These are phyloP conservation scores for Diaporthe humulicola DNA, from an alignment of 2,329 filamentous ascomycete species.

Conservation along the genomic window DNA sequence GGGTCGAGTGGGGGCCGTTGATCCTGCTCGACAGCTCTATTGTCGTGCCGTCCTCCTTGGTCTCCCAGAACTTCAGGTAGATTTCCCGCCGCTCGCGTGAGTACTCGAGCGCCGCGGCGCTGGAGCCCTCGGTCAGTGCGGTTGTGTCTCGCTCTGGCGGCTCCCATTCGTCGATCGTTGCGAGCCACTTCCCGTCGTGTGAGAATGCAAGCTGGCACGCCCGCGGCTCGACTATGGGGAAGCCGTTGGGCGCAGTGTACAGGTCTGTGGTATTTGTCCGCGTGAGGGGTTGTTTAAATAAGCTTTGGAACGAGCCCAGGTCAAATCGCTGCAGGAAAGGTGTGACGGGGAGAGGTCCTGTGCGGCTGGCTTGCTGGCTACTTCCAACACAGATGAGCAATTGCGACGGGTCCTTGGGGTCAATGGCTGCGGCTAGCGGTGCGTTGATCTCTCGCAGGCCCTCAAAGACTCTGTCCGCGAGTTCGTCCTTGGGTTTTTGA, in stretches of 20 bases:
- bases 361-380: constrained; percentile 68
- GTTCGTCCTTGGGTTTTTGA: constrained; percentile 63
- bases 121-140: constrained; percentile 62
- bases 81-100: constrained; percentile 74
- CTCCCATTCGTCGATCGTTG: constrained; percentile 91
- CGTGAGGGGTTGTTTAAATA: constrained; percentile 89
- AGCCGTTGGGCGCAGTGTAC: constrained; percentile 80
- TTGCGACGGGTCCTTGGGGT: constrained; percentile 72
- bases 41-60: constrained; percentile 66
- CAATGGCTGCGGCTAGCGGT: constrained; percentile 72
- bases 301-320: constrained; percentile 80
- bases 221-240: constrained; percentile 81
- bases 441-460: constrained; percentile 58
- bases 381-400: constrained; percentile 78
- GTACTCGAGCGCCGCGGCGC: constrained; percentile 56
- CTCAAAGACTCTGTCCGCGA: constrained; percentile 66
- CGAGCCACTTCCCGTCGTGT: constrained; percentile 87
- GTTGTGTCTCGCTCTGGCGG: constrained; percentile 78
- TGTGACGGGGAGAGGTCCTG: constrained; percentile 63
- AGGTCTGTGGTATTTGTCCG: constrained; percentile 88
- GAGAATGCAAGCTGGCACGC: constrained; percentile 83
- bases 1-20: constrained; percentile 81
- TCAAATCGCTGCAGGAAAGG: constrained; percentile 87
- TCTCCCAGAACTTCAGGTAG: constrained; percentile 91
- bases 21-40: constrained; percentile 87